Percentiles rank a stretch among this genome's conserved stretches.
Conservation (phyloP, 2,329 filamentous ascomycete genomes). For the Colletotrichum tabaci region DNA sequence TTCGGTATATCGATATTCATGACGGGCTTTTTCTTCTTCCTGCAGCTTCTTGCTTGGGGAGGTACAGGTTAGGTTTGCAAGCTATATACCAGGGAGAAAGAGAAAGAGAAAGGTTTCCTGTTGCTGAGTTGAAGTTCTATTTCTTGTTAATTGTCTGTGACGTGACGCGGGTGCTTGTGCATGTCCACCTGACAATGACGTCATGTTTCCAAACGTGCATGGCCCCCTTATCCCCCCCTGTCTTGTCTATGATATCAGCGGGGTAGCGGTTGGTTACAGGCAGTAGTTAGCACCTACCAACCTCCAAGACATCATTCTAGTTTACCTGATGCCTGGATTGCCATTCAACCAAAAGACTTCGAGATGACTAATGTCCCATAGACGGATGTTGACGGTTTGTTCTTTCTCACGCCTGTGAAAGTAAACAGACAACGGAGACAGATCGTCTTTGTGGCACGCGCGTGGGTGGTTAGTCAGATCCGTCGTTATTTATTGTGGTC, state of each 20-base stretch:
- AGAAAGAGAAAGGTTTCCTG: fast-evolving
- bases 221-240: neutral
- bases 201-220: conserved; percentile 8
- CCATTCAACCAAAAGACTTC: neutral
- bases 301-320: neutral
- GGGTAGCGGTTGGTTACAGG: neutral
- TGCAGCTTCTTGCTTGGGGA: neutral
- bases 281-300: no score
- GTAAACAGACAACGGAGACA: no score
- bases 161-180: conserved; percentile 7
- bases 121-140: no score
- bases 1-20: conserved; percentile 51
- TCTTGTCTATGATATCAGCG: conserved; percentile 25
- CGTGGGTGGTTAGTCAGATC: no score
- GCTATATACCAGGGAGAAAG: neutral
- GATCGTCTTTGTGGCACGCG: no score
- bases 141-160: neutral
- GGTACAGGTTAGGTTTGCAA: neutral
- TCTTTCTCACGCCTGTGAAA: neutral
- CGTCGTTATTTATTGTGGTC: no score
- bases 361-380: no score
- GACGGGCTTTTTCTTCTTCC: neutral
- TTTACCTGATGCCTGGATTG: neutral
- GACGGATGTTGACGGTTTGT: neutral
- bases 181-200: conserved; percentile 23